Evolutionary conservation across 2,329 filamentous ascomycete genomes (phyloP), one percentile per base, ranked within the genome.

Genomic region (Trichoderma cornu-damae): DNA sequence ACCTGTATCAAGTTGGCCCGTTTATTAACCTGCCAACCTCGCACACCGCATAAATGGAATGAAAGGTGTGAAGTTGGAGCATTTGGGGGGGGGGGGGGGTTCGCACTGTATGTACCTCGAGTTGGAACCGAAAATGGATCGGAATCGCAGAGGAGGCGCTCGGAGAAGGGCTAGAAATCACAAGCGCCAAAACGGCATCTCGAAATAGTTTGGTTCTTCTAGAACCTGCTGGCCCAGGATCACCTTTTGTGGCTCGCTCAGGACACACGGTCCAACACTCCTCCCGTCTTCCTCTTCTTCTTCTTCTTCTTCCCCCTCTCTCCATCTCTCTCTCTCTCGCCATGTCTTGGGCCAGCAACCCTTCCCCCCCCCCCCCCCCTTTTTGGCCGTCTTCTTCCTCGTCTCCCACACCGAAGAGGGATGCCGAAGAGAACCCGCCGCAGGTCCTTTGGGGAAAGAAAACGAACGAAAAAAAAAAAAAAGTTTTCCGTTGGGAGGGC

Each of bases 91-190:
- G 28, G 37, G 18, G 32, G 20, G 38, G 22, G 40, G 40, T 57
- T 68, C 64, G 61, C 68, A 70, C 66, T 66, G 68, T 69, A 42
- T 46, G 68, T 69, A 42, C 43, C 28, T 30, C 56, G 66, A 59
- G 66, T 68, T 62, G n/a, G n/a, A 63, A 63, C 68, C 69, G 67
- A 69, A 68, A 67, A 70, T 65, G 61, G 65, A 68, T 66, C 69
- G 69, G 66, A 69, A 69, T 57, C 64, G 62, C 38, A 43, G 26
- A 35, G 34, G 26, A 35, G 38, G 37, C 42, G 40, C 38, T 32
- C 20, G 53, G 55, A 52, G 44, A 18, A 34, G 14, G 50, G 18
- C 48, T 28, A 44, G 24, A 16, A 16, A 20, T 32, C 26, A 47
- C 43, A 48, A 49, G 43, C 35, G 44, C 43, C 44, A 30, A 48